Evolutionary conservation across 495 filamentous ascomycete species (phyloP).

Genomic region (Penicilliopsis zonata): DNA sequence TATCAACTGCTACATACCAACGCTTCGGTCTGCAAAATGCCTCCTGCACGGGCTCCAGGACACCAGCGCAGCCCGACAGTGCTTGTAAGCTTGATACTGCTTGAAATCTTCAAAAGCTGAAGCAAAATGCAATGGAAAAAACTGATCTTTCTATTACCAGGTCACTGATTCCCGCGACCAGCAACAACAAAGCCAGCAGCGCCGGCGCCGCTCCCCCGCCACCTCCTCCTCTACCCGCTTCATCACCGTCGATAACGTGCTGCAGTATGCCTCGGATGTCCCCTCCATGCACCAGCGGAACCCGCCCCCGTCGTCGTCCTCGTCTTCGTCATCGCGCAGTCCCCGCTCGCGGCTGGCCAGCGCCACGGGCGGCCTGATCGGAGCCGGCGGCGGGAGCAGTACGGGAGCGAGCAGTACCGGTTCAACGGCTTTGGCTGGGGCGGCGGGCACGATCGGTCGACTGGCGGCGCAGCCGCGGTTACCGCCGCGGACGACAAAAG

Average conservation of each 20-base stretch:
- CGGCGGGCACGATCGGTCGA: constrained; percentile 20
- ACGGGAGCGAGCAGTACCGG: constrained; percentile 6
- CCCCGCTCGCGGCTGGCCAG: constrained; percentile 30
- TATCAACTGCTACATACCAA: too few relatives aligned
- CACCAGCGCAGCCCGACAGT: constrained; percentile 43
- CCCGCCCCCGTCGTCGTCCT: constrained; percentile 46
- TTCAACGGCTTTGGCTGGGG: constrained; percentile 3
- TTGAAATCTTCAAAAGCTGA: background rate
- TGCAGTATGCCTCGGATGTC: constrained; percentile 88
- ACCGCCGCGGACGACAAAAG: constrained; percentile 77
- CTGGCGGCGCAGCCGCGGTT: constrained; percentile 57
- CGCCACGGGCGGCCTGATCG: constrained; percentile 22
- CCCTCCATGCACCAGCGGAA: constrained; percentile 85
- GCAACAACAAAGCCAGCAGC: constrained; percentile 19
- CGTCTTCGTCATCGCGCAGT: too few relatives aligned
- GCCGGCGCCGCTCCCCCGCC: constrained; percentile 24
- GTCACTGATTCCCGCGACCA: constrained; percentile 50
- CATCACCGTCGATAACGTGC: constrained; percentile 91
- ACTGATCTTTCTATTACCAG: constrained; percentile 16
- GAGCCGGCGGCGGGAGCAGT: constrained; percentile 7
- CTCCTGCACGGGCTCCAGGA: constrained; percentile 23
- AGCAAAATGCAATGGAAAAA: too few relatives aligned
- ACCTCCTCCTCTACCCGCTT: constrained; percentile 52
- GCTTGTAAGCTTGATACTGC: constrained; percentile 25
- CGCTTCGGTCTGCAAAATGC: too few relatives aligned